phyloP scores from a whole-genome alignment of 768 basidiomycete species.

The Psilocybe subaeruginosa region DNA sequence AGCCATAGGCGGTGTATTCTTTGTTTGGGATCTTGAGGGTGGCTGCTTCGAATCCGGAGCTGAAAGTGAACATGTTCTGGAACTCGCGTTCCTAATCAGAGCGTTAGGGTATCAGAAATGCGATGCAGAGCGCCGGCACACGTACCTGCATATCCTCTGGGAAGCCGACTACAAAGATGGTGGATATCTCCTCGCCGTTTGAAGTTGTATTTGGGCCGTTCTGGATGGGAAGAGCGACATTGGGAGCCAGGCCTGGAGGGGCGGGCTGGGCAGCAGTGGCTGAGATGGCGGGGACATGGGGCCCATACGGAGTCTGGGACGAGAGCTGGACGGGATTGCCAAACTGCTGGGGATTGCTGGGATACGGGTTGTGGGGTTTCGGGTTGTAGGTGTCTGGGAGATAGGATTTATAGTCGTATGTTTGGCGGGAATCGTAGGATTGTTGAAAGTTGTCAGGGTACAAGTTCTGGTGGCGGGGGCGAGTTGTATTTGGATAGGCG shows the following conservation, averaged over 20 bases:
- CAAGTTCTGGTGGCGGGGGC: conserved; percentile 38
- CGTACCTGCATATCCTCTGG: conserved; percentile 98
- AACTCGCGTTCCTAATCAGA: conserved; percentile 90
- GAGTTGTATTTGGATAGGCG: conserved; percentile 45
- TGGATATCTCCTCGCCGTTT: conserved; percentile 87
- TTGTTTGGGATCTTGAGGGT: conserved; percentile 97
- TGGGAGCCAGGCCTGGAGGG: conserved; percentile 29
- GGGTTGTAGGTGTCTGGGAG: conserved; percentile 37
- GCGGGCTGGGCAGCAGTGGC: conserved; percentile 6
- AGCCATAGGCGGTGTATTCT: conserved; percentile 78
- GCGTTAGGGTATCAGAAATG: conserved; percentile 19
- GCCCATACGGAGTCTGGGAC: conserved; percentile 78
- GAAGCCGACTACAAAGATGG: conserved; percentile 98
- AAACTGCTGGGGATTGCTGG: conserved; percentile 33
- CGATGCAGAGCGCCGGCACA: conserved; percentile 17
- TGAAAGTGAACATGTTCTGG: conserved; percentile 99
- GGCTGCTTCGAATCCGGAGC: conserved; percentile 93
- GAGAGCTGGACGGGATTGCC: conserved; percentile 50
- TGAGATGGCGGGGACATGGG: conserved; percentile 53
- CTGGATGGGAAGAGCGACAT: conserved; percentile 24
- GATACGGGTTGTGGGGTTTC: conserved; percentile 37
- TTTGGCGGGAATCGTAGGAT: conserved; percentile 28
- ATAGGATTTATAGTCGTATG: not conserved
- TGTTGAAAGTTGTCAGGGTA: conserved; percentile 33
- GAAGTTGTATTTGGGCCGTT: conserved; percentile 29